Percentiles rank a stretch among this genome's conserved stretches.
Evolutionary conservation across 1,139 yeast species (phyloP).

Genomic region (Blastobotrys ciferrii): DNA sequence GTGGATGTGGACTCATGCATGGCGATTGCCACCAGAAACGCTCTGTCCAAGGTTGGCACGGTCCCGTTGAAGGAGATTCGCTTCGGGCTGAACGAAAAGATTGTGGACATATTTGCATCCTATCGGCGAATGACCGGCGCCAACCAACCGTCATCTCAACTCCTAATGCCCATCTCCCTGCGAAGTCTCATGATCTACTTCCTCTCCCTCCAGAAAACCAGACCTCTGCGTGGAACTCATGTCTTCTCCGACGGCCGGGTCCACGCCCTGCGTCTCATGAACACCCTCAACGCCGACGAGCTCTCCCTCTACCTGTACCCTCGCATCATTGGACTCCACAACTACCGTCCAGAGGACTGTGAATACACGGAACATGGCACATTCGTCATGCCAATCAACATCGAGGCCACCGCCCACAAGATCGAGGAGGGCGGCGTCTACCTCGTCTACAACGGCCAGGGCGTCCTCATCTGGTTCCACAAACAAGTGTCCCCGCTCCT

Average conservation of each 20-base stretch:
- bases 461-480: conserved; percentile 67
- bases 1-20: conserved; percentile 82
- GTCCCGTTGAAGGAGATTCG: conserved; percentile 62
- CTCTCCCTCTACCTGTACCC: conserved; percentile 76
- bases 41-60: conserved; percentile 56
- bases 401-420: conserved; percentile 46
- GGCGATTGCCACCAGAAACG: conserved; percentile 71
- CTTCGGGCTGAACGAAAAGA: conserved; percentile 58
- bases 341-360: conserved; percentile 52
- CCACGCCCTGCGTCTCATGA: conserved; percentile 53
- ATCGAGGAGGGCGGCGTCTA: conserved; percentile 74
- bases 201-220: conserved; percentile 66
- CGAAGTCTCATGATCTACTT: conserved; percentile 68
- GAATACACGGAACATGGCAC: conserved; percentile 32
- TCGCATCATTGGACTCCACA: conserved; percentile 71
- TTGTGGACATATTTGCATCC: conserved; percentile 72
- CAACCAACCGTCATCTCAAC: conserved; percentile 55
- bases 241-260: conserved; percentile 50
- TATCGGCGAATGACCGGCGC: conserved; percentile 55
- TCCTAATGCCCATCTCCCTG: conserved; percentile 80
- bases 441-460: conserved; percentile 67
- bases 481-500: conserved; percentile 65
- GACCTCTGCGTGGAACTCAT: conserved; percentile 49
- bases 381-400: conserved; percentile 52
- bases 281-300: conserved; percentile 56